These are phyloP conservation scores for Phytophthora tubulina DNA, from an alignment of 352 stramenopile species.

Conservation along the genomic window DNA sequence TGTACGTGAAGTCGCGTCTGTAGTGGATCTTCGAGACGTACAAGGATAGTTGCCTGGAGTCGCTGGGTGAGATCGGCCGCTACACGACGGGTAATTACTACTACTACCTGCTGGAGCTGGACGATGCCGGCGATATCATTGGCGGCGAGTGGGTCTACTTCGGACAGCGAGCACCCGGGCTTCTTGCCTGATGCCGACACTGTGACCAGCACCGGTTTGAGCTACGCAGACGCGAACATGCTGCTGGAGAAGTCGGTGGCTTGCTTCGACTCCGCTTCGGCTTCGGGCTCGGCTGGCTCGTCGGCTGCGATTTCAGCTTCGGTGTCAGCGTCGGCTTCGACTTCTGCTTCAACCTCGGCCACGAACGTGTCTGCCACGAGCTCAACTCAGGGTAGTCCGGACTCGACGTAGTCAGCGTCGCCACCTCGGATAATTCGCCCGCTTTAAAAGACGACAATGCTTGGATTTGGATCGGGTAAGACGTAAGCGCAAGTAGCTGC, in stretches of 20 bases:
- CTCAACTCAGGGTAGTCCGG: constrained; percentile 50
- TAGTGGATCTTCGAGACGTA: constrained; percentile 39
- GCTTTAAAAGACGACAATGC: constrained; percentile 40
- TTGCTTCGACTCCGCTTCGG: constrained; percentile 15
- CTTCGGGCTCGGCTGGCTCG: not conserved
- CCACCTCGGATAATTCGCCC: constrained; percentile 41
- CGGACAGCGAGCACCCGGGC: constrained; percentile 42
- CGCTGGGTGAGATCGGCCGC: constrained; percentile 20
- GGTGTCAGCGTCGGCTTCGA: not conserved
- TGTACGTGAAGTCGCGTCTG: constrained; percentile 53
- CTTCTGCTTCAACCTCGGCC: not conserved
- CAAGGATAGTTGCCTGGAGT: constrained; percentile 38
- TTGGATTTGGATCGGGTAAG: constrained; percentile 56
- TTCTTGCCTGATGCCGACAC: constrained; percentile 43
- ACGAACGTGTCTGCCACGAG: constrained; percentile 3
- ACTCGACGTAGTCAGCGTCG: constrained; percentile 42
- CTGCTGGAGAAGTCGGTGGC: constrained; percentile 24
- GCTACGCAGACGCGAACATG: constrained; percentile 31
- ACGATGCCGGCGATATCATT: no score
- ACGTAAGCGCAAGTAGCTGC: constrained; percentile 47
- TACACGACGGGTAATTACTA: constrained; percentile 42
- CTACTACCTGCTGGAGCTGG: constrained; percentile 51
- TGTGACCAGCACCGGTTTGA: no score
- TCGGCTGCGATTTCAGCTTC: no score
- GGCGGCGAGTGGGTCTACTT: constrained; percentile 51